These are phyloP conservation scores for Cladosporium sp. DNA, from an alignment of 2,329 filamentous ascomycete species.

Conservation along the genomic window DNA sequence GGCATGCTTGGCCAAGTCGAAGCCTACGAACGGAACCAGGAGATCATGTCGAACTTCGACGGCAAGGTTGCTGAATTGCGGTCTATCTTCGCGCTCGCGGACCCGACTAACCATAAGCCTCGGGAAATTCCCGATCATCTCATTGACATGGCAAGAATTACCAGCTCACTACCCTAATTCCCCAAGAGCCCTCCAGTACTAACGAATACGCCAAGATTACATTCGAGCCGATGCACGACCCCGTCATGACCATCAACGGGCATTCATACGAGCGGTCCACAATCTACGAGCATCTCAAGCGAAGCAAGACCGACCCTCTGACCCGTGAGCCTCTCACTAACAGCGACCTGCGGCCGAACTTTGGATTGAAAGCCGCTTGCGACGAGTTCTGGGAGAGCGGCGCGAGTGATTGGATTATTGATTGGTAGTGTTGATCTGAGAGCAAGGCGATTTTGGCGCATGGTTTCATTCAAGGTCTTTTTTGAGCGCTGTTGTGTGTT, in stretches of 20 bases:
- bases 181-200: not conserved
- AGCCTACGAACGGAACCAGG: slow-evolving; percentile 43
- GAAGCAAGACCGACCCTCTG: slow-evolving; percentile 72
- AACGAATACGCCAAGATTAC: slow-evolving; percentile 21
- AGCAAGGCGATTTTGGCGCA: not conserved
- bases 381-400: slow-evolving; percentile 81
- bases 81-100: slow-evolving; percentile 44
- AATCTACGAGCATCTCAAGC: slow-evolving; percentile 79
- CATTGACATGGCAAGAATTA: slow-evolving; percentile 54
- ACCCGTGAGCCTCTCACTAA: slow-evolving; percentile 70
- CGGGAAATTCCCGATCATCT: slow-evolving; percentile 70
- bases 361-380: slow-evolving; percentile 75
- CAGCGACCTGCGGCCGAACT: slow-evolving; percentile 73
- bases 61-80: slow-evolving; percentile 42
- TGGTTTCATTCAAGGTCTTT: too few species aligned
- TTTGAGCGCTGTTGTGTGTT: too few species aligned
- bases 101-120: slow-evolving; percentile 40
- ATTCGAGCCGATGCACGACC: slow-evolving; percentile 32
- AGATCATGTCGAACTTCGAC: slow-evolving; percentile 39
- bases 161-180: slow-evolving; percentile 54
- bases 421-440: slow-evolving; percentile 22
- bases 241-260: slow-evolving; percentile 70
- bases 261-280: slow-evolving; percentile 86
- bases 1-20: slow-evolving; percentile 42
- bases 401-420: slow-evolving; percentile 72